Base-by-base conservation (phyloP, 306 rosid genomes). In the Oemleria cerasiformis region DNA sequence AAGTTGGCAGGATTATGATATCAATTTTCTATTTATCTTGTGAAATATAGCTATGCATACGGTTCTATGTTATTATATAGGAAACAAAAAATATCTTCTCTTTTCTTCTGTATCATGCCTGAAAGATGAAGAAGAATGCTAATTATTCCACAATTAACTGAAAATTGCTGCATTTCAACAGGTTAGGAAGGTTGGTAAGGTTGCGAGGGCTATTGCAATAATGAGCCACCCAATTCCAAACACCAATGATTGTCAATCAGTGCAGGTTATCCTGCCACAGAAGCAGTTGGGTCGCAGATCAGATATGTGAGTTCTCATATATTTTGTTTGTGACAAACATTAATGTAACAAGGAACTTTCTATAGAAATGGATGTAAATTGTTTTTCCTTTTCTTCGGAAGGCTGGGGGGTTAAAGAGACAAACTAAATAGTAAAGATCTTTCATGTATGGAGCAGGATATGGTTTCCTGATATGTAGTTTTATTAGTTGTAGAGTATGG, bases 181-280 rank as follows among this genome's bases (percentile, higher is more conserved):
- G 98, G 98, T 90, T 63, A 87, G 94, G 82, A 93, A 93, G 86
- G 92, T 93, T 73, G 97, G 97, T 51, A 88, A 68, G 87, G 98
- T 93, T 88, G 97, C 98, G 39, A 88, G 98, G 80, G 98, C 98
- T 39, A 93, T 93, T 76, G 95, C 92, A 75, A 94, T 94, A 59
- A 91, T 94, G 98, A 91, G 85, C 84, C 98, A 91, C 82, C 94
- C 97, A 7, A 94, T 94, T 51, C 97, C 98, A 61, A 87, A 72
- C 90, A 89, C 98, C 70, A 81, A 69, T 78, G 96, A 94, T 40
- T 91, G 86, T 71, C 97, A 80, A 44, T 94, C 98, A 0, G 97
- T 85, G 81, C 98, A 94, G 86, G 86, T 94, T 76, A 94, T 94
- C 86, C 80, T 94, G 66, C 98, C 98, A 7, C 98, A 94, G 83